Evolutionary conservation across 805 yeast genomes (phyloP).

Genomic region (Metschnikowia koreensis): DNA sequence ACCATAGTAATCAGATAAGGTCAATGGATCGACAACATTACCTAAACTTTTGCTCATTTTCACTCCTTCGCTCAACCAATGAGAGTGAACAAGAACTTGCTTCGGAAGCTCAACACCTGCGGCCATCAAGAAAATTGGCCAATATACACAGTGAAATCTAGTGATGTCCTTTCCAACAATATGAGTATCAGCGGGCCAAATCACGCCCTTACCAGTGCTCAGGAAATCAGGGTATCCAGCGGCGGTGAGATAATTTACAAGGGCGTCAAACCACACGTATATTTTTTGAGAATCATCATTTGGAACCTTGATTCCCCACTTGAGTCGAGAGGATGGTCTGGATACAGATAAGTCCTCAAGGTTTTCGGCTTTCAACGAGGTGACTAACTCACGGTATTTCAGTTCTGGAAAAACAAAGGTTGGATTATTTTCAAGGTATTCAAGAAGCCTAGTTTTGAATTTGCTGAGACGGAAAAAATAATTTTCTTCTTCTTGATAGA

Average conservation of each 20-base stretch:
- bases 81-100: slow-evolving; percentile 84
- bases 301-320: slow-evolving; percentile 93
- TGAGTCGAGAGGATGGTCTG: slow-evolving; percentile 70
- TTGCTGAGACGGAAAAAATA: slow-evolving; percentile 76
- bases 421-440: slow-evolving; percentile 47
- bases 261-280: slow-evolving; percentile 97
- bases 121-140: slow-evolving; percentile 92
- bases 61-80: slow-evolving; percentile 85
- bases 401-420: slow-evolving; percentile 64
- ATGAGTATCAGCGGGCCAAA: slow-evolving; percentile 70
- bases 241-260: slow-evolving; percentile 78
- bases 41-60: slow-evolving; percentile 95
- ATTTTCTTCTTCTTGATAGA: slow-evolving; percentile 74
- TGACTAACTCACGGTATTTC: slow-evolving; percentile 52
- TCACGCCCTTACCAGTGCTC: slow-evolving; percentile 18
- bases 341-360: slow-evolving; percentile 81
- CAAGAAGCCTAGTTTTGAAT: slow-evolving; percentile 56
- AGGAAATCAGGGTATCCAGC: slow-evolving; percentile 46
- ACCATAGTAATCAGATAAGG: slow-evolving; percentile 61
- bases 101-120: slow-evolving; percentile 70
- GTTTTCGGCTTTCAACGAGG: slow-evolving; percentile 49
- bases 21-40: slow-evolving; percentile 89
- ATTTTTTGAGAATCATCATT: slow-evolving; percentile 71
- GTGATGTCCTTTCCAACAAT: slow-evolving; percentile 89
- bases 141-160: slow-evolving; percentile 84